Evolutionary conservation across 257 asterid genomes (phyloP).

Genomic region (Nicotiana noctiflora): DNA sequence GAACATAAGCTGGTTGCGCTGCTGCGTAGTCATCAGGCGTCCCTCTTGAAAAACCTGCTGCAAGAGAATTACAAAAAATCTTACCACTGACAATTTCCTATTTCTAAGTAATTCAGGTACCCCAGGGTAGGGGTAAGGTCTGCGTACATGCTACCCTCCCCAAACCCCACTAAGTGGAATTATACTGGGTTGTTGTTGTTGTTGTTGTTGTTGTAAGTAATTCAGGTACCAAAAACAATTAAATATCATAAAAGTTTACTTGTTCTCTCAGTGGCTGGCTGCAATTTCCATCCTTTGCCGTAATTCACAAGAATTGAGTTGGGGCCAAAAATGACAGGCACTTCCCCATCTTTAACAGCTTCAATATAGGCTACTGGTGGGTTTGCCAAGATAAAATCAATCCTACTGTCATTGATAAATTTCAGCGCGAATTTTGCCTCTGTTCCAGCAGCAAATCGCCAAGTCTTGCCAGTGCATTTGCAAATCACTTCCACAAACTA

Average conservation of each 20-base stretch:
- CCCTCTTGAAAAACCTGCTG: conserved; percentile 2
- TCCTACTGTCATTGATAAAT: conserved; percentile 54
- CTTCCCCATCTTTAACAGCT: conserved; percentile 77
- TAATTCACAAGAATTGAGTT: conserved; percentile 58
- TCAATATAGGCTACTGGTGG: conserved; percentile 54
- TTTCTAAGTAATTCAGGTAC: background rate
- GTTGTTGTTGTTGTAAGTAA: no score
- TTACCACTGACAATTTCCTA: background rate
- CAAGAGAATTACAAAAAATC: background rate
- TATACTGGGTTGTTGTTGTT: no score
- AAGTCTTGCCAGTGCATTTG: conserved; percentile 57
- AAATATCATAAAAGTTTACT: conserved; percentile 23
- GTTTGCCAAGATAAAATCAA: conserved; percentile 18
- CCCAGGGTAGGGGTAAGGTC: no score
- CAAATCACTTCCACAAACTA: conserved; percentile 81
- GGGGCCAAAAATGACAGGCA: conserved; percentile 76
- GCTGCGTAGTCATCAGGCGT: background rate
- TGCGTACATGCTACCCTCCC: no score
- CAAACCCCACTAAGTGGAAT: no score
- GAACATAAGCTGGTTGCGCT: background rate
- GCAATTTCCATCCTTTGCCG: conserved; percentile 72
- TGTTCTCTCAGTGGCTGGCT: conserved; percentile 34
- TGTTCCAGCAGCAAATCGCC: conserved; percentile 79
- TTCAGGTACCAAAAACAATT: background rate
- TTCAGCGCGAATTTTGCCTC: conserved; percentile 66